Percentiles rank a stretch among this genome's conserved stretches.
Evolutionary conservation across 129 eudicot species (phyloP).

Genomic region (Tanacetum coccineum): DNA sequence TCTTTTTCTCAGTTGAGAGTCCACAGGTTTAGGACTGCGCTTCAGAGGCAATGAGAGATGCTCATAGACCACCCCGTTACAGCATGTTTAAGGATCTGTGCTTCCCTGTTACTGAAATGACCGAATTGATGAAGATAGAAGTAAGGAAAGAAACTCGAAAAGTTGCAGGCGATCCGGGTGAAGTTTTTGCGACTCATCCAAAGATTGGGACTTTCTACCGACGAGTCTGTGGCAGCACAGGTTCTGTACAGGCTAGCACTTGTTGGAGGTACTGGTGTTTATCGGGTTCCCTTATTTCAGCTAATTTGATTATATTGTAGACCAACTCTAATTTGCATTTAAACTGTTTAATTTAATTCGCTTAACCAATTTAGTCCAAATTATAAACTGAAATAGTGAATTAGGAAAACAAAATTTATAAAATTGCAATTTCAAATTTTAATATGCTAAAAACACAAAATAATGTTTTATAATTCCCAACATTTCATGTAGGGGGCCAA

Average conservation of each 20-base stretch:
- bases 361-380: too few species aligned
- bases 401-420: too few species aligned
- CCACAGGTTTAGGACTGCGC: conserved; percentile 90
- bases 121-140: conserved; percentile 63
- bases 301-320: too few species aligned
- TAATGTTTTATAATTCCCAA: too few species aligned
- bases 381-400: too few species aligned
- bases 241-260: conserved; percentile 79
- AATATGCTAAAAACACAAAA: too few species aligned
- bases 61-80: conserved; percentile 48
- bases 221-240: conserved; percentile 76
- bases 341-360: too few species aligned
- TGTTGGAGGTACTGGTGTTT: conserved; percentile 45
- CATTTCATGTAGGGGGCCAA: too few species aligned
- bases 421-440: too few species aligned
- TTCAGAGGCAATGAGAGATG: conserved; percentile 61
- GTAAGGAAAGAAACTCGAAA: conserved; percentile 84
- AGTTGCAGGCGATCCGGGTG: conserved; percentile 67
- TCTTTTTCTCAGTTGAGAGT: conserved; percentile 83
- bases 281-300: too few species aligned
- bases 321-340: too few species aligned
- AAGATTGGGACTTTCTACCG: conserved; percentile 72
- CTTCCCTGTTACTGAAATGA: conserved; percentile 45
- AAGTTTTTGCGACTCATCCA: conserved; percentile 81
- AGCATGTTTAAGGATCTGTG: conserved; percentile 41